Conservation (phyloP, 2,329 filamentous ascomycete genomes). For the Diatrype stigma region DNA sequence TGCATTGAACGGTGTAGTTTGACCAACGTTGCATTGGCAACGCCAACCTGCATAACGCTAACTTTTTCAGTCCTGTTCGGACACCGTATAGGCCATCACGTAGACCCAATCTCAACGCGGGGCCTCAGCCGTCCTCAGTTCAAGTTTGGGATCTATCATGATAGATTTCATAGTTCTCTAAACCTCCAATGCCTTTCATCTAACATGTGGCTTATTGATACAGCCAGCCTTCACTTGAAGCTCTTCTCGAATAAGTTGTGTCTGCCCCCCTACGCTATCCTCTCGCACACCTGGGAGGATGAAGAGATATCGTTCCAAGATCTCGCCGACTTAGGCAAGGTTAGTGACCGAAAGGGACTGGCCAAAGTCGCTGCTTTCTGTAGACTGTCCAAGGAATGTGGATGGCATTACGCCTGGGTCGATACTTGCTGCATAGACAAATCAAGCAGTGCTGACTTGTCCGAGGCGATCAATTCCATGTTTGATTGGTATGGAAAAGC, state of each 20-base stretch:
- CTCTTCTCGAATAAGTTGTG: background rate
- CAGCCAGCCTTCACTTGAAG: background rate
- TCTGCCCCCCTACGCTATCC: background rate
- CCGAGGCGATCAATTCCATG: conserved; percentile 7
- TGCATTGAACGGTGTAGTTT: no score
- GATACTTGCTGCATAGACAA: conserved; percentile 6
- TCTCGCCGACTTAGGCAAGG: background rate
- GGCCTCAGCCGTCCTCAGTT: no score
- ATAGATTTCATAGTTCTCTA: no score
- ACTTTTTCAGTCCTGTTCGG: no score
- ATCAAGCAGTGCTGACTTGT: conserved; percentile 2
- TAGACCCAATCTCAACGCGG: no score
- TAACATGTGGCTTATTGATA: conserved; percentile 1
- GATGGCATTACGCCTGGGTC: background rate
- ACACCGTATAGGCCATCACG: no score
- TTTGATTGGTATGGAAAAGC: conserved; percentile 3
- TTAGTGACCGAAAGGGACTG: background rate
- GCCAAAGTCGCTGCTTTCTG: background rate
- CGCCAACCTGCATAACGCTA: no score
- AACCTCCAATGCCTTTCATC: no score
- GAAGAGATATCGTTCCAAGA: conserved; percentile 1
- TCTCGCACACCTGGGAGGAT: background rate
- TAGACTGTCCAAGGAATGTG: background rate
- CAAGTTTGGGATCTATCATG: no score
- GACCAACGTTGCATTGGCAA: no score